A percentile compares a stretch with the other conserved stretches of the same genome.
Evolutionary conservation across 768 basidiomycete genomes (phyloP).

Genomic region (Tricholoma matsutake): DNA sequence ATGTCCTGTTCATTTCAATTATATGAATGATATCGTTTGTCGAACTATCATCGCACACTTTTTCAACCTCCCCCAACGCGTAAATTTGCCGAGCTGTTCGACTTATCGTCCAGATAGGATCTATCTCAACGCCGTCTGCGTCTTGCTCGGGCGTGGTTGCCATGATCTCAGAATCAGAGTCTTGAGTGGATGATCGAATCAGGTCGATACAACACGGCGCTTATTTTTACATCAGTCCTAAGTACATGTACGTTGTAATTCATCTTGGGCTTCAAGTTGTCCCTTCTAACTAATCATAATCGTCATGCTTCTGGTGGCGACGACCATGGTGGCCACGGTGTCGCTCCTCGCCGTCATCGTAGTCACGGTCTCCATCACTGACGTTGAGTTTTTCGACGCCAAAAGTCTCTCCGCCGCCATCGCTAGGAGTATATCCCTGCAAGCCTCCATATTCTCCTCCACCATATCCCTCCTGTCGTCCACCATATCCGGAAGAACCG

Average conservation of each 20-base stretch:
- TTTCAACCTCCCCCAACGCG: slow-evolving; percentile 77
- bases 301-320: slow-evolving; percentile 17
- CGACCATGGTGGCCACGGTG: slow-evolving; percentile 11
- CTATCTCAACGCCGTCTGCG: slow-evolving; percentile 45
- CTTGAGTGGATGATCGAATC: no score
- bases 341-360: slow-evolving; percentile 25
- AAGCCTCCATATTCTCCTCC: slow-evolving; percentile 13
- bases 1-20: slow-evolving; percentile 57
- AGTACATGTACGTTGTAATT: neutral
- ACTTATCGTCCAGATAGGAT: slow-evolving; percentile 80
- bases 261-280: no score
- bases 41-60: slow-evolving; percentile 47
- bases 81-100: slow-evolving; percentile 80
- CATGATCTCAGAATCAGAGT: slow-evolving; percentile 13
- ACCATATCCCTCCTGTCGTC: slow-evolving; percentile 18
- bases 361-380: slow-evolving; percentile 22
- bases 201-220: neutral
- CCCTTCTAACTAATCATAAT: slow-evolving; percentile 3
- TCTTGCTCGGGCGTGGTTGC: slow-evolving; percentile 30
- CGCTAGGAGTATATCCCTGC: slow-evolving; percentile 7
- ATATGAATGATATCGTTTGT: neutral
- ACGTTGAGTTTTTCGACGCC: slow-evolving; percentile 50
- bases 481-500: slow-evolving; percentile 12
- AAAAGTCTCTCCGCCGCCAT: slow-evolving; percentile 39
- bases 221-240: neutral